Evolutionary conservation across 345 rosid genomes (phyloP).

Genomic region (Gossypium sturtianum): DNA sequence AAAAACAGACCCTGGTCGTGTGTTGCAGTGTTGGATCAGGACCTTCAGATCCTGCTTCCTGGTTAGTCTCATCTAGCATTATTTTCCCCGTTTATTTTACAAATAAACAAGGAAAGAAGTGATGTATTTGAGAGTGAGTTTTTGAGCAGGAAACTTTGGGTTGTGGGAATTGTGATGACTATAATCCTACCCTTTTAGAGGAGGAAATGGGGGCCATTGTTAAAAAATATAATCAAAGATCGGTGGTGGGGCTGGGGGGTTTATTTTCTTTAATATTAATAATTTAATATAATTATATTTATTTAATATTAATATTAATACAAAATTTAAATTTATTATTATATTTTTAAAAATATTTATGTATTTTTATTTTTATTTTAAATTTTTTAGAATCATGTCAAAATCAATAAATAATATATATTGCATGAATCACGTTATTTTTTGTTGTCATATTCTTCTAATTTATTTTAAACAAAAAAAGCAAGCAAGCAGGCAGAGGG

Average conservation of each 20-base stretch:
- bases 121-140: neutral
- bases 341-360: no score
- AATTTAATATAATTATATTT: no score
- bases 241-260: no score
- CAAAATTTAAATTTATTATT: no score
- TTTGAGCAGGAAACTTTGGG: constrained; percentile 40
- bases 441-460: neutral
- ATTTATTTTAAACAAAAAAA: neutral
- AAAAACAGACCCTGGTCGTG: neutral
- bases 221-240: neutral
- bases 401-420: no score
- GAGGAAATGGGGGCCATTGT: constrained; percentile 36
- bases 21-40: neutral
- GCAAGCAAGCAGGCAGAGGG: neutral
- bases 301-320: no score
- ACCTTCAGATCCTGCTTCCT: constrained; percentile 10
- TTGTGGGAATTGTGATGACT: constrained; percentile 37
- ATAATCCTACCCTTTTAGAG: constrained; percentile 31
- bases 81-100: neutral
- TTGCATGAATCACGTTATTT: neutral
- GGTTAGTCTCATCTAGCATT: neutral
- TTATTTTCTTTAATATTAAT: no score
- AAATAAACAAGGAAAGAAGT: neutral
- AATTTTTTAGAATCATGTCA: no score
- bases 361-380: no score